Evolutionary conservation across 2,329 filamentous ascomycete species (phyloP), one percentile per base, ranked within the genome.

Genomic region (Botryosphaeria agaves): DNA sequence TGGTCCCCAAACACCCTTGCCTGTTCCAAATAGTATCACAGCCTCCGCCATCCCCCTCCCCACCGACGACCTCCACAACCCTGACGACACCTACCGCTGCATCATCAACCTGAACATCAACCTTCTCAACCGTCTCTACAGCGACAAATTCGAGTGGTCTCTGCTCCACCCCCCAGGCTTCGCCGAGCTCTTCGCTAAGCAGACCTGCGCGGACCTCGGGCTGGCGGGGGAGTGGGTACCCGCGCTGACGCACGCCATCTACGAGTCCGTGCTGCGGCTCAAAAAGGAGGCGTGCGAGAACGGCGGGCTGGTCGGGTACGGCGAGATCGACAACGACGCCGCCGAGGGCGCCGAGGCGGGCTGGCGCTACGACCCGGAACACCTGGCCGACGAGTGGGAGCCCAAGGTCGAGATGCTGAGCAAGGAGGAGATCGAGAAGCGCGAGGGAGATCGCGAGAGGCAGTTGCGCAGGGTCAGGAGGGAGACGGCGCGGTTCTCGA

Each of bases 101-200:
- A 78, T 95, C 43, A 76, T 98, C 41, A 81, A 73, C 26, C 62
- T 98, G 26, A 93, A 80, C 48, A 80, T 98, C 45, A 94, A 93
- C 47, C 66, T 95, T 14, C 76, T 84, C 31, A 92, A 91, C 33
- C 76, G 80, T 42, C 68, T 95, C 8, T 95, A 94, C 53, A 91
- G 82, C 3, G 89, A 98, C 62, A 93, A 85, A 47, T 95, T 98
- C 39, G 87, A 95, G 51, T 95, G 87, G 87, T 95, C 87, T 4
- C 62, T 98, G 14, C 64, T 93, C 12, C 85, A 95, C 45, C 84
- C 85, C 2, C 79, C 84, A 2, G 87, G 87, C 14, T 84, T 87
- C 25, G 83, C 89, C 0, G 87, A 98, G 52, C 72, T 77, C 8
- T 95, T 95, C 51, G 85, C 89, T 19, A 83, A 82, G 48, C 73